Evolutionary conservation across 306 rosid genomes (phyloP).

Genomic region (Lathyrus aphaca): DNA sequence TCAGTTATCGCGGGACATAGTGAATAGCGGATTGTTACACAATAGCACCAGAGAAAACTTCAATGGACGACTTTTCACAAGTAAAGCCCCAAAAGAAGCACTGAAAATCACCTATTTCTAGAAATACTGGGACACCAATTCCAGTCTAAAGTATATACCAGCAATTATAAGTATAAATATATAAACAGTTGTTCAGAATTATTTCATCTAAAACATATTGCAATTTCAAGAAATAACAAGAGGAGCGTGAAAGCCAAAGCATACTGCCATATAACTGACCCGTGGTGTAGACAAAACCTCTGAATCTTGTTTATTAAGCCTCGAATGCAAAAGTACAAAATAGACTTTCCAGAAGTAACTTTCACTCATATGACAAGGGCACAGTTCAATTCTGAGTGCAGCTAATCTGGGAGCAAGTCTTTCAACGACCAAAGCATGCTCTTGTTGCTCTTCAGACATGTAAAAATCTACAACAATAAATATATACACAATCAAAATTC

Average conservation of each 20-base stretch:
- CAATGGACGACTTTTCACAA: not conserved
- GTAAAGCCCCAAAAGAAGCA: conserved; percentile 11
- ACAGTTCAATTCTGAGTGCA: conserved; percentile 92
- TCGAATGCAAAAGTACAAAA: conserved; percentile 90
- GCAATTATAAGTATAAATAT: conserved; percentile 12
- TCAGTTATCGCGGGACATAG: too few species aligned
- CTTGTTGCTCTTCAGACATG: conserved; percentile 75
- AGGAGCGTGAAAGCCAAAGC: not conserved
- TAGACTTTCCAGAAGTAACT: conserved; percentile 97
- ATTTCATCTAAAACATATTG: conserved; percentile 10
- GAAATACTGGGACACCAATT: conserved; percentile 10
- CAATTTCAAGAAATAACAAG: conserved; percentile 27
- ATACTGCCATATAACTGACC: conserved; percentile 51
- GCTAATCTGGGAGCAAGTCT: conserved; percentile 83
- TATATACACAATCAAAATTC: conserved; percentile 2
- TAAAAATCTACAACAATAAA: conserved; percentile 69
- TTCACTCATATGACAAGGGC: conserved; percentile 94
- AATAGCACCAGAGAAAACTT: conserved; percentile 1
- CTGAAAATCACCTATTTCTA: conserved; percentile 15
- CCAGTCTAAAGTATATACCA: not conserved
- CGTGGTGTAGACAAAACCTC: conserved; percentile 76
- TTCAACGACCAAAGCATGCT: conserved; percentile 74
- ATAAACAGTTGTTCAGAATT: conserved; percentile 8
- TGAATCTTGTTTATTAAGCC: conserved; percentile 84
- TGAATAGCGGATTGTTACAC: too few species aligned